A percentile compares a stretch with the other conserved stretches of the same genome.
phyloP scores from a whole-genome alignment of 1,139 yeast species.

The Lodderomyces orthopsilosis region DNA sequence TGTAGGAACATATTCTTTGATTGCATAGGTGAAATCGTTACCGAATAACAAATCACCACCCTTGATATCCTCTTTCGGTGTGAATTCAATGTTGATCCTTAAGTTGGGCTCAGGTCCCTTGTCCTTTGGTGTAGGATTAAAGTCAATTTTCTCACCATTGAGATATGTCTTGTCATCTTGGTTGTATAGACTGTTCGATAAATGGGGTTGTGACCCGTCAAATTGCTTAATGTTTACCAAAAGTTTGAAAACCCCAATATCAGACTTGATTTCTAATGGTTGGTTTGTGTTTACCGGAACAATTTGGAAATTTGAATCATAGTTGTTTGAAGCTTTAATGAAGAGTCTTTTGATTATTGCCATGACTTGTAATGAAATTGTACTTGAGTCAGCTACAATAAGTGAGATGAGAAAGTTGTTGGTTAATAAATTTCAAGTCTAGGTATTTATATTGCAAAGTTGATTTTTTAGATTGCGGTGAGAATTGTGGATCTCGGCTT shows the following conservation, averaged over 20 bases:
- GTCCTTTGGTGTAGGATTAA: constrained; percentile 4
- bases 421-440: neutral
- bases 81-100: constrained; percentile 35
- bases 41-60: constrained; percentile 63
- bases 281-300: constrained; percentile 47
- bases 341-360: constrained; percentile 32
- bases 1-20: constrained; percentile 58
- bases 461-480: too few species aligned
- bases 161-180: constrained; percentile 29
- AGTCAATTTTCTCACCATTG: constrained; percentile 22
- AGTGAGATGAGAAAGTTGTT: neutral
- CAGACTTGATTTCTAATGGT: constrained; percentile 35
- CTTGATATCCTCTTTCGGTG: constrained; percentile 38
- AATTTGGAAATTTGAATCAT: constrained; percentile 24
- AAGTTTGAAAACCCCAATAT: constrained; percentile 39
- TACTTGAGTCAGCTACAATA: too few species aligned
- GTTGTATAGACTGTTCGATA: constrained; percentile 31
- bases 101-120: constrained; percentile 25
- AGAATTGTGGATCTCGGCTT: neutral
- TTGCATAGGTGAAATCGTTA: constrained; percentile 63
- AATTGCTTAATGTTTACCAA: constrained; percentile 42
- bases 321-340: constrained; percentile 33
- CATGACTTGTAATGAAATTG: too few species aligned
- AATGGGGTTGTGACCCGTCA: constrained; percentile 44
- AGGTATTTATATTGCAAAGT: too few species aligned